These are phyloP conservation scores for Trypanosoma boissoni DNA, from an alignment of 208 protist genomes.

Conservation along the genomic window DNA sequence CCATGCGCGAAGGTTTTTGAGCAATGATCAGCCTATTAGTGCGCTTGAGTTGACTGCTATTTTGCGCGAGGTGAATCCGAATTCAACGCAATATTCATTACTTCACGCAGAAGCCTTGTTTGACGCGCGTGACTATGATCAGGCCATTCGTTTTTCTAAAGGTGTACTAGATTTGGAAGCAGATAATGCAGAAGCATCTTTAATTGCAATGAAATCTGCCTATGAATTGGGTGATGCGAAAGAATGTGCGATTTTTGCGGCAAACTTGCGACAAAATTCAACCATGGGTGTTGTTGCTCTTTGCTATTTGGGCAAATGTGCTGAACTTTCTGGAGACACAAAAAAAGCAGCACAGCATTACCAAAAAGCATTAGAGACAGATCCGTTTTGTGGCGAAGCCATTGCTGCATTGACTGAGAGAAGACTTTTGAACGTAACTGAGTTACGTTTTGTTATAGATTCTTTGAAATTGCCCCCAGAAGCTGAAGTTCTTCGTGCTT, in stretches of 20 bases:
- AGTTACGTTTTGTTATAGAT: constrained; percentile 49
- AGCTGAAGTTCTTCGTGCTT: constrained; percentile 34
- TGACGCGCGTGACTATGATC: constrained; percentile 65
- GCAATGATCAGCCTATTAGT: constrained; percentile 55
- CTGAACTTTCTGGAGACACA: constrained; percentile 59
- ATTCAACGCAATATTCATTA: constrained; percentile 27
- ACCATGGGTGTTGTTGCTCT: constrained; percentile 46
- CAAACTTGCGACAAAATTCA: constrained; percentile 19
- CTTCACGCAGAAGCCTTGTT: constrained; percentile 55
- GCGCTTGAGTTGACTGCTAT: constrained; percentile 66
- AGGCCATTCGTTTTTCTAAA: constrained; percentile 41
- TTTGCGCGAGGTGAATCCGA: constrained; percentile 42
- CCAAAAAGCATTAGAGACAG: constrained; percentile 49
- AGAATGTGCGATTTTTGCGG: constrained; percentile 40
- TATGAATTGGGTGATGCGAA: constrained; percentile 73
- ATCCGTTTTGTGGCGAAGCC: constrained; percentile 75
- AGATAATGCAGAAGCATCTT: constrained; percentile 32
- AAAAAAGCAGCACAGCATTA: constrained; percentile 61
- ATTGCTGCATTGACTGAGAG: constrained; percentile 66
- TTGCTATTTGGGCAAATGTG: constrained; percentile 71
- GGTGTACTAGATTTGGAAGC: constrained; percentile 22
- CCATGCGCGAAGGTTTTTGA: constrained; percentile 35
- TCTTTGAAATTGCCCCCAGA: constrained; percentile 51
- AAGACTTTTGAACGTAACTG: constrained; percentile 41
- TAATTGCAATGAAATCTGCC: constrained; percentile 59